Base-by-base conservation (phyloP, 768 basidiomycete genomes). In the Holtermannia corniformis region DNA sequence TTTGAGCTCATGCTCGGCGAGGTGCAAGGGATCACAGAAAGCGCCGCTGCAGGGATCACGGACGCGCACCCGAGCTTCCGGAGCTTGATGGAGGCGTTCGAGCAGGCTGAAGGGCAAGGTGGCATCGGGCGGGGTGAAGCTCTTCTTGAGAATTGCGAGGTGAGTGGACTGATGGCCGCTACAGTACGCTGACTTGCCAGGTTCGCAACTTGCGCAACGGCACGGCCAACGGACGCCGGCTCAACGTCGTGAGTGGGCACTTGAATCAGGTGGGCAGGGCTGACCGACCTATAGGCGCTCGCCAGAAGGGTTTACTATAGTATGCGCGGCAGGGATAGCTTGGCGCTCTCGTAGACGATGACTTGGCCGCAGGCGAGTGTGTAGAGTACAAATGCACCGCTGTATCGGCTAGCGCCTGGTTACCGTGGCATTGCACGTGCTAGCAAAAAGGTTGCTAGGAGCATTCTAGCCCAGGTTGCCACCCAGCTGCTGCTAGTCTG, bases 1-100 rank as follows among this genome's bases (percentile, higher is more conserved):
- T 62, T 70, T 49, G 59, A 68, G 50, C 56, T 71, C 26, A 71
- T 72, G 68, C 60, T 73, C 7, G 61, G 70, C 53, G 64, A 70
- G 45, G 61, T 73, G 11, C 63, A 63, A 28, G 62, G 67, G 0
- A 64, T 73, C 27, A 73, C 72, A 1, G 58, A 59, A 4, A 59
- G 55, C 27, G 68, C 64, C 2, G 63, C 69, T 10, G 49, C 44
- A 19, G 67, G 68, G 2, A 68, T 73, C 24, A 60, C 56, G 0
- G 55, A 60, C 2, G 60, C 62, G 32, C 67, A 63, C 44, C 45
- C 57, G 2, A 61, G 57, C 3, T 71, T 71, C 49, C 40, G 49
- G 41, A 52, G 53, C 1, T 41, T 73, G 49, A 73, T 73, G 72
- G 54, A 57, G 13, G 61, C 54, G 16, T 73, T 55, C 37, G 71